Evolutionary conservation across 2,329 filamentous ascomycete species (phyloP).

Genomic region (Exutisphaerella laricina): DNA sequence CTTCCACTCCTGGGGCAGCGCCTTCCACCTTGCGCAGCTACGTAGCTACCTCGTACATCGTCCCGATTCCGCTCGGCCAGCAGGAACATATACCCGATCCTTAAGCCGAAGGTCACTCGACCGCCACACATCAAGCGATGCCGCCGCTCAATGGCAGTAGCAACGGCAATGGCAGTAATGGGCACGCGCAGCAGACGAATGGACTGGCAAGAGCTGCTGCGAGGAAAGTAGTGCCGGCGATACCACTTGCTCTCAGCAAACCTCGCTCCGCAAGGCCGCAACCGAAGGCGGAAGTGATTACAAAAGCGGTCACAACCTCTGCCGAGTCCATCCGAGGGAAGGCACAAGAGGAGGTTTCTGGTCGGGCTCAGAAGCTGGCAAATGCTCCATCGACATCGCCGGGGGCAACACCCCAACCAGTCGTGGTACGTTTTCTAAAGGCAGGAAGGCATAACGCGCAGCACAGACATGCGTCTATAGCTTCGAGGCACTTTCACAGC

Average conservation of each 20-base stretch:
- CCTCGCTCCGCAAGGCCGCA: constrained; percentile 18
- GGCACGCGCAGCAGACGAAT: constrained; percentile 11
- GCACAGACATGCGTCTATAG: too few relatives aligned
- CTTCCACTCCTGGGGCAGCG: constrained; percentile 22
- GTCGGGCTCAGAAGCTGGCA: neutral
- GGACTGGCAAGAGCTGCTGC: constrained; percentile 15
- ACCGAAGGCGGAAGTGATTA: constrained; percentile 9
- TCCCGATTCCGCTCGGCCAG: neutral
- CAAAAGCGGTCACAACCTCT: constrained; percentile 1
- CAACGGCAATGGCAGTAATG: constrained; percentile 11
- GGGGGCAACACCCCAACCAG: too few relatives aligned
- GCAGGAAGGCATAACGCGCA: too few relatives aligned
- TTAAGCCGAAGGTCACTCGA: constrained; percentile 5
- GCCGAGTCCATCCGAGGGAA: too few relatives aligned
- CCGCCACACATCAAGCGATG: constrained; percentile 13
- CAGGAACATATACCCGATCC: constrained; percentile 6
- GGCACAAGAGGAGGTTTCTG: neutral
- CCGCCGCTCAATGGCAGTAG: constrained; percentile 20
- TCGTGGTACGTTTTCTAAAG: too few relatives aligned
- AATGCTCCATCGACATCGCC: neutral
- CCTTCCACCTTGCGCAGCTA: constrained; percentile 3
- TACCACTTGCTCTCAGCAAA: constrained; percentile 29
- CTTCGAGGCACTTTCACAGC: too few relatives aligned
- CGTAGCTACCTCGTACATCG: too few relatives aligned
- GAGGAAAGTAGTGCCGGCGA: constrained; percentile 29